phyloP scores from a whole-genome alignment of 1,139 yeast species.

The Suhomyces bribrorum region DNA sequence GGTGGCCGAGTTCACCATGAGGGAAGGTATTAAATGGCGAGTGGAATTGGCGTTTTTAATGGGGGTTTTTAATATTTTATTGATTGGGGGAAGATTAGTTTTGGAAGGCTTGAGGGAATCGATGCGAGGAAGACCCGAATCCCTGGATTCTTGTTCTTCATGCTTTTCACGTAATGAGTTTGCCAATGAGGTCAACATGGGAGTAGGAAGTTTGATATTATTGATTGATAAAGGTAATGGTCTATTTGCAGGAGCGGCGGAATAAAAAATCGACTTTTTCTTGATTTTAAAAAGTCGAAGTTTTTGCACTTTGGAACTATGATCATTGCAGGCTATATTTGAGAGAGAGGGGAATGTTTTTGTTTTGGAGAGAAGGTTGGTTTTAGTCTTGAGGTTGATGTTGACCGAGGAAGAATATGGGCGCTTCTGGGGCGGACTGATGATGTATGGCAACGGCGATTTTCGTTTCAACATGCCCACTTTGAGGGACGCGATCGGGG shows the following conservation, averaged over 20 bases:
- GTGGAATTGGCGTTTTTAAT: conserved; percentile 36
- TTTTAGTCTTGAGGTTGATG: conserved; percentile 26
- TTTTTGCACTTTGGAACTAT: conserved; percentile 18
- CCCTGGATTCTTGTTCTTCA: neutral
- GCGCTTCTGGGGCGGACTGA: neutral
- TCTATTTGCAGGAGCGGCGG: conserved; percentile 14
- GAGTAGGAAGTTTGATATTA: conserved; percentile 13
- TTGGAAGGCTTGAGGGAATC: conserved; percentile 3
- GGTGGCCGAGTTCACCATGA: conserved; percentile 9
- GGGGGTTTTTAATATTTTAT: conserved; percentile 49
- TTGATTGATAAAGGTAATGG: conserved; percentile 14
- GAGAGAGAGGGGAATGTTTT: conserved; percentile 23
- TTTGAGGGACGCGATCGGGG: neutral
- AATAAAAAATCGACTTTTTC: conserved; percentile 31
- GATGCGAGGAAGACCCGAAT: conserved; percentile 10
- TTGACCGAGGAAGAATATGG: conserved; percentile 26
- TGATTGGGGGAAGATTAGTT: conserved; percentile 39
- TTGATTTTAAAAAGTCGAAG: conserved; percentile 39
- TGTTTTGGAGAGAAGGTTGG: conserved; percentile 13
- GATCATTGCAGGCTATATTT: conserved; percentile 25
- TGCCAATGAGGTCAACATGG: conserved; percentile 13
- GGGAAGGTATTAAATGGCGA: conserved; percentile 19
- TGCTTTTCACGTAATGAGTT: conserved; percentile 8
- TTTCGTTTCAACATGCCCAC: neutral
- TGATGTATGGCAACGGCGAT: neutral